Evolutionary conservation across 805 yeast species (phyloP), one percentile per base, ranked within the genome.

Genomic region (Scheffersomyces lignosus): DNA sequence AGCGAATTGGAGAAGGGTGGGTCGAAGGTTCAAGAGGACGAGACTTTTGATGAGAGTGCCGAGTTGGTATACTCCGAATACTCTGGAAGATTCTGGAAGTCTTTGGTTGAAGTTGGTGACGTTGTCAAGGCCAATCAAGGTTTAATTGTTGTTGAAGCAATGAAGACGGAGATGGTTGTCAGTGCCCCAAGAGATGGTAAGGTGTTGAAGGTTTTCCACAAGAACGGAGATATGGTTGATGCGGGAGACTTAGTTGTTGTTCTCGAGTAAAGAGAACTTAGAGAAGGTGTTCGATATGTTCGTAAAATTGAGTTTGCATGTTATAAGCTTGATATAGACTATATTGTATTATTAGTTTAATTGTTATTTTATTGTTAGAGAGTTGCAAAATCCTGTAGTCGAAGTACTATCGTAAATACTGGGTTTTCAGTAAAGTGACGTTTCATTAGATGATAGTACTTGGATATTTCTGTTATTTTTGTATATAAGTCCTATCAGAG

Each of bases 31-130:
- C 45, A 44, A 13, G 74, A 72, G 30, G 72, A 61, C 12, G 85
- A 81, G 34, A 69, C 71, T 40, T 86, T 77, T 54, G 80, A 87
- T 20, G 96, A 87, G 34, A 77, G 73, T 54, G 93, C 96, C 5
- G 87, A 81, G 53, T 57, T 85, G 69, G 87, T 90, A 14, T 90
- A 90, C 58, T 89, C 97, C 15, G 97, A 93, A 60, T 93, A 81
- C 59, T 85, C 96, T n/a, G 99, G 98, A 38, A 75, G 98, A 49
- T 89, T 86, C 75, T 91, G 99, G 99, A 91, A 93, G 63, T 79
- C 95, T 1, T 66, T 89, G 47, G 95, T 84, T 18, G 65, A 73
- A 39, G 90, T 75, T 31, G 96, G 96, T 16, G 93, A 86, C 51
- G 63, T 47, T 4, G 95, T 91, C 18, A 65, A 70, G 35, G 74